Conservation (phyloP, 352 stramenopile genomes). For the Pythium phragmitis region DNA sequence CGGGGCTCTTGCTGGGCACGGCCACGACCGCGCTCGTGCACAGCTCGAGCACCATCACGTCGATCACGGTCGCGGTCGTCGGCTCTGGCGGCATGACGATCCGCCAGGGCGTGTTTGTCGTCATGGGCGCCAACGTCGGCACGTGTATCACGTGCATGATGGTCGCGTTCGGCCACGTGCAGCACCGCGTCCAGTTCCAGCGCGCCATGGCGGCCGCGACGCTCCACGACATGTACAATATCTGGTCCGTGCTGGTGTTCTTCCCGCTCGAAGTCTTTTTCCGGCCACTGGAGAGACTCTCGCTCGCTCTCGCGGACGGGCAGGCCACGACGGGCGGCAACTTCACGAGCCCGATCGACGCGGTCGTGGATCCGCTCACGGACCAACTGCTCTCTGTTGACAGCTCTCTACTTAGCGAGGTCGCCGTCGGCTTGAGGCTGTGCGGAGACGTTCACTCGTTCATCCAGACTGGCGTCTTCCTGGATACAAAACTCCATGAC, state of each 20-base stretch:
- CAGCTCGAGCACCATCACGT: constrained; percentile 36
- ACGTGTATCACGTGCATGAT: constrained; percentile 20
- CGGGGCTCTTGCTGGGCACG: constrained; percentile 76
- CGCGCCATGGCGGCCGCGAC: constrained; percentile 30
- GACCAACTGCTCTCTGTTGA: constrained; percentile 16
- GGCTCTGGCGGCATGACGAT: constrained; percentile 14
- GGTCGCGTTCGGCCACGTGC: constrained; percentile 14
- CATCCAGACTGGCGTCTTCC: constrained; percentile 40
- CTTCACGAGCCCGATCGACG: constrained; percentile 27
- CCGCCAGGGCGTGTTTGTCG: constrained; percentile 64
- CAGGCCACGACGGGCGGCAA: constrained; percentile 16
- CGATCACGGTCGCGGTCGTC: constrained; percentile 11
- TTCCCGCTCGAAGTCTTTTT: constrained; percentile 36
- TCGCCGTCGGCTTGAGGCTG: constrained; percentile 6
- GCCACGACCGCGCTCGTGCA: constrained; percentile 52
- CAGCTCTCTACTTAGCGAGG: constrained; percentile 11
- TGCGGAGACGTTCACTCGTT: constrained; percentile 42
- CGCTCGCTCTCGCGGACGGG: constrained; percentile 17
- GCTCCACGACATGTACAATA: constrained; percentile 21
- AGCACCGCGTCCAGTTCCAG: constrained; percentile 33
- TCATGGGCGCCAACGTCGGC: constrained; percentile 80
- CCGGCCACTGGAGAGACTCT: constrained; percentile 36
- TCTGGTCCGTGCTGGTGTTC: constrained; percentile 15
- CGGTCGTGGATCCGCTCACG: constrained; percentile 26
- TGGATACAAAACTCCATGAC: constrained; percentile 43